Conservation (phyloP, 208 protist species). For the Perkinsela sp. region DNA sequence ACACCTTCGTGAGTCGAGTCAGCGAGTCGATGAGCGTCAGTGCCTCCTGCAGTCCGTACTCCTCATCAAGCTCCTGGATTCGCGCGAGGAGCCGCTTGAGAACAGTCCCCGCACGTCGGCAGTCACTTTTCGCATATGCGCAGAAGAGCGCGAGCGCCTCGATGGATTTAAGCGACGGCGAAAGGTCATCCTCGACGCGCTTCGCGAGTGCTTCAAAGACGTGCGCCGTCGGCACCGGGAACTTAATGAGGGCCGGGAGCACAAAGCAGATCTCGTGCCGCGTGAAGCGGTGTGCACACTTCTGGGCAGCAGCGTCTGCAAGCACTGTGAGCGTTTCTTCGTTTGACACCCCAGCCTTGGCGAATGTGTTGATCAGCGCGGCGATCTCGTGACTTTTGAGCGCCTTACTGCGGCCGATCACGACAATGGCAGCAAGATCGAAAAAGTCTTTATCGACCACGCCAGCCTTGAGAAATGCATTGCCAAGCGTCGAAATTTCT, state of each 20-base stretch:
- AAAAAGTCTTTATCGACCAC: background rate
- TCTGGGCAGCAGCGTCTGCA: background rate
- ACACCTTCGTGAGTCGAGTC: background rate
- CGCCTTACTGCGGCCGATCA: background rate
- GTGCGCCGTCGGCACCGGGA: background rate
- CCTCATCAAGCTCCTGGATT: background rate
- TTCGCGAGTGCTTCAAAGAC: background rate
- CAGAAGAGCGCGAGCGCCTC: background rate
- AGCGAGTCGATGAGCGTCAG: background rate
- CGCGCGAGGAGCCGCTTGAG: background rate
- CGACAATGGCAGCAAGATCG: background rate
- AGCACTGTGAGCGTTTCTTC: background rate
- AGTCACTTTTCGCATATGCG: background rate
- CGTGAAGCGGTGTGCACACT: background rate
- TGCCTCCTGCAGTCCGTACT: background rate
- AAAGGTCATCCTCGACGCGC: background rate
- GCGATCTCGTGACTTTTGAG: background rate
- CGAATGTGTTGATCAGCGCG: background rate
- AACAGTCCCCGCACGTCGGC: background rate
- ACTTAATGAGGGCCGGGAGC: background rate
- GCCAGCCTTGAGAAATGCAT: background rate
- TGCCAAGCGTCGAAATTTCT: background rate
- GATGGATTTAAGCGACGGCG: background rate
- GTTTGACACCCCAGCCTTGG: background rate
- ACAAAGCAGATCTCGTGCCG: background rate